phyloP scores from a whole-genome alignment of 257 asterid genomes.

The Jasminum sambac region DNA sequence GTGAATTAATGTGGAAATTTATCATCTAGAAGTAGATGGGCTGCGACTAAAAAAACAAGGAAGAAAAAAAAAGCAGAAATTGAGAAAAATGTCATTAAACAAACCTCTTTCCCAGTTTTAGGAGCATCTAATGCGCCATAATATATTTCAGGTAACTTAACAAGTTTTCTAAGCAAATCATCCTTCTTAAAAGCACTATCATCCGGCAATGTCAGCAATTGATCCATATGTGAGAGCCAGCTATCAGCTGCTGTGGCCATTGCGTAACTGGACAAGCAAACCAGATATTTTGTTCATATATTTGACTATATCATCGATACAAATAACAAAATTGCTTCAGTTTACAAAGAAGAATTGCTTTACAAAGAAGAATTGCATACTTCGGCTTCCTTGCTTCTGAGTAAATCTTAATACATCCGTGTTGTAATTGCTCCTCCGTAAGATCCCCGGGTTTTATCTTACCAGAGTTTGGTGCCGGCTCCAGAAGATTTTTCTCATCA shows the following conservation, averaged over 20 bases:
- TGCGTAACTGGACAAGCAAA: constrained; percentile 44
- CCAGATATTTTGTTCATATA: neutral
- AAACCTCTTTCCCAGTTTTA: constrained; percentile 78
- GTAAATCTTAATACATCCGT: constrained; percentile 43
- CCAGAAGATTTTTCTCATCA: constrained; percentile 11
- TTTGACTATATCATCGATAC: constrained; percentile 11
- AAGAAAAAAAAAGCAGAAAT: too few species aligned
- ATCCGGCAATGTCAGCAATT: constrained; percentile 51
- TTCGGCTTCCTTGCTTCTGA: constrained; percentile 51
- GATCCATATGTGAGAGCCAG: constrained; percentile 73
- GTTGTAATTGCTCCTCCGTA: constrained; percentile 55
- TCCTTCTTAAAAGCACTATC: constrained; percentile 38
- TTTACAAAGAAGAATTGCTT: too few species aligned
- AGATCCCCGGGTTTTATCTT: constrained; percentile 44
- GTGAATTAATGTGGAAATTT: neutral
- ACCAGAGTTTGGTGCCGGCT: constrained; percentile 36
- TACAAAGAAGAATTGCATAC: constrained; percentile 43
- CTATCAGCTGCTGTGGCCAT: constrained; percentile 68
- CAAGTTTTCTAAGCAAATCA: constrained; percentile 39
- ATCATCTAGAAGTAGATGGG: neutral
- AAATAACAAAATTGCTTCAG: constrained; percentile 1
- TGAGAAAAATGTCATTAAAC: neutral
- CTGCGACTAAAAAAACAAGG: neutral
- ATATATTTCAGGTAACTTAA: constrained; percentile 54
- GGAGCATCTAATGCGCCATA: constrained; percentile 90